These are phyloP conservation scores for Pleurotus ostreatus DNA, from an alignment of 768 basidiomycete species.

Conservation along the genomic window DNA sequence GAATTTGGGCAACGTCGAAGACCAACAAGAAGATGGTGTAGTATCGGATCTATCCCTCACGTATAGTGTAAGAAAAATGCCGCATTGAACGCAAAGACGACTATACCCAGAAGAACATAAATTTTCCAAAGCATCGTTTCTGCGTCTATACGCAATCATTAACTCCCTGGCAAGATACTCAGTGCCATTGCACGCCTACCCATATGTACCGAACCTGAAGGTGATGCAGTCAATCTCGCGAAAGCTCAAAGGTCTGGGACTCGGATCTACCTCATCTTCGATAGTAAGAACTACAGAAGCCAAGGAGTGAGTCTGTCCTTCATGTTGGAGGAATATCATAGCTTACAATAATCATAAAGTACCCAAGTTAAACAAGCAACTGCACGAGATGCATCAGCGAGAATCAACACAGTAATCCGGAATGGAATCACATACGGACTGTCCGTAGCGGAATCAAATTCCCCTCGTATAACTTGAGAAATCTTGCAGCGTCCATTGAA, in stretches of 20 bases:
- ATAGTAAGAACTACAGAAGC: slow-evolving; percentile 24
- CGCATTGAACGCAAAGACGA: neutral
- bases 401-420: neutral
- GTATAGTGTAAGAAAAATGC: neutral
- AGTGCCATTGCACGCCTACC: slow-evolving; percentile 21
- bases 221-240: neutral
- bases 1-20: slow-evolving; percentile 43
- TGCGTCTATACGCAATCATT: slow-evolving; percentile 19
- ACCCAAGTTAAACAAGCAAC: slow-evolving; percentile 34
- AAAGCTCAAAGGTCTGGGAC: neutral
- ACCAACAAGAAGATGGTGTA: slow-evolving; percentile 39
- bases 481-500: neutral
- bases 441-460: slow-evolving; percentile 1
- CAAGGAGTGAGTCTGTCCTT: neutral
- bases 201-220: slow-evolving; percentile 33
- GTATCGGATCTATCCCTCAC: slow-evolving; percentile 36
- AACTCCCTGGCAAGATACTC: neutral
- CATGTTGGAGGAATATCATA: neutral
- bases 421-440: neutral
- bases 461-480: slow-evolving; percentile 1
- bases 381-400: slow-evolving; percentile 1
- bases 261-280: slow-evolving; percentile 19
- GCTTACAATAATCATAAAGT: slow-evolving; percentile 31
- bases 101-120: slow-evolving; percentile 39
- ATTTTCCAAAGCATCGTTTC: slow-evolving; percentile 28